Evolutionary conservation across 768 basidiomycete species (phyloP), one percentile per base, ranked within the genome.

Genomic region (Kondoa malvinella): DNA sequence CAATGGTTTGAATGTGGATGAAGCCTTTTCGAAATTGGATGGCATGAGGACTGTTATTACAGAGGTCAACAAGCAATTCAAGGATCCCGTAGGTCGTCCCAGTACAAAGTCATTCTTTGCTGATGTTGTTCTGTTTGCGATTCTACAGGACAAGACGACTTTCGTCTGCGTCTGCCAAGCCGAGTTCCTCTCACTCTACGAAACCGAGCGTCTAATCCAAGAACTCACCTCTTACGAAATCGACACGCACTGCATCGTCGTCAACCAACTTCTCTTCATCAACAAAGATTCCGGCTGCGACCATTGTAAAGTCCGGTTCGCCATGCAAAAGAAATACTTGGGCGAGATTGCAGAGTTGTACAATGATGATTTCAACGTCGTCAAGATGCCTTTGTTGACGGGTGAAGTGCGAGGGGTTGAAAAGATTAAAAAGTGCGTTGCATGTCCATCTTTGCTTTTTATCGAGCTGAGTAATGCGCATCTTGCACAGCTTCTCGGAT

Each of bases 41-140:
- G 86, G 86, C 34, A 99, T 99, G 95, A 84, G 92, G 29, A 88
- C 85, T 34, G 86, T 96, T 69, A 97, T 99, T 74, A 95, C 89
- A 16, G 95, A 99, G 77, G 95, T 99, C 66, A 97, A 97, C 81
- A 87, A 88, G 1, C 95, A 99, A 74, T 99, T 99, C 83, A 97
- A 96, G 78, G 92, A 99, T 78, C 91, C 95, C 0, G 91, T 92
- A 72, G 67, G 88, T 81, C 2, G 50, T 14, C 17, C 25, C 15
- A 29, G 8, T 31, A 12, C n/a, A n/a, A n/a, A n/a, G 15, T 14
- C 40, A 21, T 58, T 61, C 56, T 14, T 65, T 33, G 21, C 32
- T 25, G 40, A 34, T 30, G 8, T 40, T 40, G 40, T 66, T 21
- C 16, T 3, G 34, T 32, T 67, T 65, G 1, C 25, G 2, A 34